Conservation (phyloP, 148 eudicot genomes). For the Pharnaceum exiguum region DNA sequence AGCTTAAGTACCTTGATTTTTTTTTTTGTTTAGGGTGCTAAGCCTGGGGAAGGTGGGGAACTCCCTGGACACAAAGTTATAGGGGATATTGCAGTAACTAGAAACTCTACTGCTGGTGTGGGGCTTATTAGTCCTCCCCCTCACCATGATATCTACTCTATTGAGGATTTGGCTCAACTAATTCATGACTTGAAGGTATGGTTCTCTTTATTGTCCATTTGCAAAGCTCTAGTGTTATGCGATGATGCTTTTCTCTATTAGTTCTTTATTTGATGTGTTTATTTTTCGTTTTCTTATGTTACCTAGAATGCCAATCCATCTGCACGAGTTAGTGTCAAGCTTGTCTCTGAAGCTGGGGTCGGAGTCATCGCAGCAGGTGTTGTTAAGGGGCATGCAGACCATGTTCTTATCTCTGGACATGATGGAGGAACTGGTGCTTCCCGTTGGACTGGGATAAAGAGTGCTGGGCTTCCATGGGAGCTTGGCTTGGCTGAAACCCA, state of each 20-base stretch:
- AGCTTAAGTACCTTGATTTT: conserved; percentile 9
- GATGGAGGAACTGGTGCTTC: conserved; percentile 99
- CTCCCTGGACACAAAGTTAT: conserved; percentile 98
- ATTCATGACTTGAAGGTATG: conserved; percentile 93
- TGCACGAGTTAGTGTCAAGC: conserved; percentile 92
- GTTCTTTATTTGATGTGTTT: conserved; percentile 6
- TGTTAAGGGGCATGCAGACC: conserved; percentile 97
- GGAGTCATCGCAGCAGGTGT: conserved; percentile 98
- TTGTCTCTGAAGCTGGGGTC: conserved; percentile 98
- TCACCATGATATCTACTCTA: conserved; percentile 96
- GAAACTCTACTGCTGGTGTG: conserved; percentile 98
- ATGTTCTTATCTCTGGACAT: conserved; percentile 93
- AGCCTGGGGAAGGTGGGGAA: conserved; percentile 99
- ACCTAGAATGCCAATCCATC: conserved; percentile 87
- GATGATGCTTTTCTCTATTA: too few species aligned
- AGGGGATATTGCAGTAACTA: conserved; percentile 91
- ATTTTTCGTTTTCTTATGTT: conserved; percentile 6
- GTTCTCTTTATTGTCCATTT: not conserved
- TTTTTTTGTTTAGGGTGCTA: conserved; percentile 65
- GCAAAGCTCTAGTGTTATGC: too few species aligned
- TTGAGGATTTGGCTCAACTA: conserved; percentile 96
- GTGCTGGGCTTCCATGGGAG: conserved; percentile 99
- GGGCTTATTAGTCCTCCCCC: conserved; percentile 99
- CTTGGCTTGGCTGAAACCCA: conserved; percentile 99
- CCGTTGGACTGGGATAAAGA: conserved; percentile 98